Percentiles rank a stretch among this genome's conserved stretches.
Evolutionary conservation across 768 basidiomycete species (phyloP).

Genomic region (Mycena leptocephala): DNA sequence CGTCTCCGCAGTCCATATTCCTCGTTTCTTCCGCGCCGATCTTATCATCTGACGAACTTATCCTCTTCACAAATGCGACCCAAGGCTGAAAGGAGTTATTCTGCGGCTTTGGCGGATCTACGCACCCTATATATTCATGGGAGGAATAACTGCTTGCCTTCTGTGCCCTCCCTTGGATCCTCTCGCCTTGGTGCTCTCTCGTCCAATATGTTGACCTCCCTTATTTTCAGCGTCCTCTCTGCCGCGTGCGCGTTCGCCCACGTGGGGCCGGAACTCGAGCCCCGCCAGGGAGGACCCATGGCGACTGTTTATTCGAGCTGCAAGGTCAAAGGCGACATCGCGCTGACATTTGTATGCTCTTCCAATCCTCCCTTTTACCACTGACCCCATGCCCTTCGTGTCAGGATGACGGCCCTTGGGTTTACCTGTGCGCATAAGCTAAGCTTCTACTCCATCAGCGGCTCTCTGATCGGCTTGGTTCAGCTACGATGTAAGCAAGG

Average conservation of each 20-base stretch:
- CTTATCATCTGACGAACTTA: too few relatives aligned
- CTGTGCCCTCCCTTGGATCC: background rate
- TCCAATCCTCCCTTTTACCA: background rate
- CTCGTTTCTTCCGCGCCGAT: too few relatives aligned
- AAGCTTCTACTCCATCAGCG: background rate
- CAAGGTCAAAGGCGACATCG: background rate
- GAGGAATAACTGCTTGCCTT: background rate
- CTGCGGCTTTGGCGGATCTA: background rate
- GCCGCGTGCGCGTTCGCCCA: background rate
- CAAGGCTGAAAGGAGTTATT: too few relatives aligned
- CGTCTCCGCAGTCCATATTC: too few relatives aligned
- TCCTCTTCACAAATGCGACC: too few relatives aligned
- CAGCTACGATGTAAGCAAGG: conserved; percentile 52
- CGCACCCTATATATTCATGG: background rate
- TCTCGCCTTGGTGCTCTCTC: background rate
- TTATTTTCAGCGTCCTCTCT: background rate
- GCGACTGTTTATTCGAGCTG: conserved; percentile 11
- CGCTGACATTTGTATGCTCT: conserved; percentile 7
- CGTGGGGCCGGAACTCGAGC: background rate
- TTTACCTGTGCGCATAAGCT: conserved; percentile 6
- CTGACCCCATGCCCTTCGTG: background rate
- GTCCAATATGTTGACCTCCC: background rate
- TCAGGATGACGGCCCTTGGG: conserved; percentile 21
- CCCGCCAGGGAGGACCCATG: background rate
- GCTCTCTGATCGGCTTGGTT: background rate